These are phyloP conservation scores for Hypoxylon sp. DNA, from an alignment of 2,329 filamentous ascomycete species.

Conservation along the genomic window DNA sequence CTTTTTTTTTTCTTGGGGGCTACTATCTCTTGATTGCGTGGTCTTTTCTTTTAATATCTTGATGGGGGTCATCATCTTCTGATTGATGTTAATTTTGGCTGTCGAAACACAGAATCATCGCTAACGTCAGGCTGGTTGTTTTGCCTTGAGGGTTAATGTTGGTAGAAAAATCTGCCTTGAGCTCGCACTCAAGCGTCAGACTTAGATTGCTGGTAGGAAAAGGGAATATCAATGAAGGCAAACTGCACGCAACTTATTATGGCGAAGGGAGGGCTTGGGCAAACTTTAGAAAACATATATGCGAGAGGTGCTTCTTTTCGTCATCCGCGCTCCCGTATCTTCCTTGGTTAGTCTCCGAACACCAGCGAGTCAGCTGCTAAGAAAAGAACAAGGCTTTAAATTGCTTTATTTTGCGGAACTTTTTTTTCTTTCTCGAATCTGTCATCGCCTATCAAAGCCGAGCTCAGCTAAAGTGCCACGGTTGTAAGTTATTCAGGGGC, in stretches of 20 bases:
- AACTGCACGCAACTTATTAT: conserved; percentile 32
- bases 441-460: conserved; percentile 42
- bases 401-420: conserved; percentile 50
- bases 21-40: conserved; percentile 26
- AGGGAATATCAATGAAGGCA: conserved; percentile 9
- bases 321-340: conserved; percentile 47
- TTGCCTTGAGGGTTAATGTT: conserved; percentile 24
- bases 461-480: conserved; percentile 43
- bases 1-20: conserved; percentile 37
- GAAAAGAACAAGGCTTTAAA: conserved; percentile 50
- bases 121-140: conserved; percentile 18
- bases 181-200: conserved; percentile 17
- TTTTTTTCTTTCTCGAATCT: conserved; percentile 40
- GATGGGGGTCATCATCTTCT: conserved; percentile 39
- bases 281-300: conserved; percentile 43
- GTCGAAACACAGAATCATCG: conserved; percentile 35
- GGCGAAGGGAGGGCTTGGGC: conserved; percentile 29
- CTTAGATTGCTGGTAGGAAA: conserved; percentile 25
- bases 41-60: conserved; percentile 44
- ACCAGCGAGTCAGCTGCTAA: conserved; percentile 42
- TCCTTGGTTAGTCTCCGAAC: conserved; percentile 31
- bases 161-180: conserved; percentile 34
- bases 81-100: conserved; percentile 37
- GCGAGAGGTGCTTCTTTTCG: conserved; percentile 44
- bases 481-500: conserved; percentile 47